Base-by-base conservation (phyloP, 202 grass and related monocot genomes). In the Musa balbisiana region DNA sequence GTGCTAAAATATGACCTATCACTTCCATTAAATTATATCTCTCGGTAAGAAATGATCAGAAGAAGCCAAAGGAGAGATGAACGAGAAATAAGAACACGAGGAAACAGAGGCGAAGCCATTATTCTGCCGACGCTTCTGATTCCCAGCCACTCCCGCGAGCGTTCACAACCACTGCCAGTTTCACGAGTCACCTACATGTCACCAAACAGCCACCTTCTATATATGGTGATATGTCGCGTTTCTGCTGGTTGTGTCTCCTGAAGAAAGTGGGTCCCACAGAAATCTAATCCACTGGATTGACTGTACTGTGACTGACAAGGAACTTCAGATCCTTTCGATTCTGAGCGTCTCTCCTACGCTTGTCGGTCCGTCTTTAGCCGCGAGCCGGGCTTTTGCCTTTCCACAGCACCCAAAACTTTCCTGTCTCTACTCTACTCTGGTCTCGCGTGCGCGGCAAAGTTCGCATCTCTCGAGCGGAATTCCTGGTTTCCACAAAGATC, bases 121-220 rank as follows among this genome's bases (percentile, higher is more conserved):
- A 27, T 59, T 33, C 73, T 62, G 55, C 73, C 73, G 73, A 62
- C 73, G 49, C 73, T 13, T 29, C 73, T 33, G 10, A 62, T 75
- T 58, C 55, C 26, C 8, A 62, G 33, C 33, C 33, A 13, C 53
- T 19, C 2, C 54, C 10, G 9, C 11, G 15, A 58, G 2, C 17
- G 19, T 62, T 59, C 73, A 2, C 1, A 62, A 51, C 69, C 49
- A 62, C 4, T 9, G 9, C 26, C 23, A 8, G 0, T 9, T 1
- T 16, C 10, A 1, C 3, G 3, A 11, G 49, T 56, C 21, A 49
- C 24, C 53, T 75, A 54, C 33, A 3, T 12, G 2, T 2, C 14
- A 1, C 3, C 1, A 17, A 43, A 22, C 23, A 13, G 54, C 33
- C 26, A 49, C 20, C 17, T 12, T 12, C 3, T 10, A 11, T 1